Base-by-base conservation (phyloP, 345 rosid genomes). In the Salix exigua region DNA sequence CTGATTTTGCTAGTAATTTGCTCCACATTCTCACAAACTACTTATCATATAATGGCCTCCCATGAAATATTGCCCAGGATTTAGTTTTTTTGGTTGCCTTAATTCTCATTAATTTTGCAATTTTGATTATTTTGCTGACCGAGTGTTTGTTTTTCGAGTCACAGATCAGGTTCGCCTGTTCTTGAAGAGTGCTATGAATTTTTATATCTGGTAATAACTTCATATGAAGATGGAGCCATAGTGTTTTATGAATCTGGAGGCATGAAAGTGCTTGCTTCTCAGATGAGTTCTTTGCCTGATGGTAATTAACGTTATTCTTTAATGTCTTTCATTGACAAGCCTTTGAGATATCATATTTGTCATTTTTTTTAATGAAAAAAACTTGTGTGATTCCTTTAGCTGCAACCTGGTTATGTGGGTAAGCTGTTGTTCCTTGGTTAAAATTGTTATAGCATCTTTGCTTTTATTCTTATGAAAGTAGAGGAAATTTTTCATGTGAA, bases 161-260 rank as follows among this genome's bases (percentile, higher is more conserved):
- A 66, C 87, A 93, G 98, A 72, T 67, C 84, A 6, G 75, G 68
- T 37, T 72, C 77, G 9, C 77, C 82, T 55, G 79, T 87, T 75
- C 79, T 87, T 25, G 94, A 92, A 82, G 97, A 91, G 77, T 88
- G 92, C 82, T 91, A 83, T 83, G 97, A 94, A 77, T 77, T 92
- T 82, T 79, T 94, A 65, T 91, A 85, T 82, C 80, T 91, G 83
- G 90, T 89, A 17, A 82, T 88, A 68, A 66, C 91, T n/a, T 87
- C 97, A 74, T 81, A 76, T 63, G 89, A 87, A 70, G 82, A 82
- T 81, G 97, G 94, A 72, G 77, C 85, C 70, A 73, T 55, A 48
- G 33, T 75, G 28, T 83, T 94, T 66, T 76, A 78, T n/a, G 86
- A 90, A 70, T 87, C 88, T 64, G 92, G 88, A 75, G 98, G 97